phyloP scores from a whole-genome alignment of 441 rosid genomes.

The Breynia disticha region DNA sequence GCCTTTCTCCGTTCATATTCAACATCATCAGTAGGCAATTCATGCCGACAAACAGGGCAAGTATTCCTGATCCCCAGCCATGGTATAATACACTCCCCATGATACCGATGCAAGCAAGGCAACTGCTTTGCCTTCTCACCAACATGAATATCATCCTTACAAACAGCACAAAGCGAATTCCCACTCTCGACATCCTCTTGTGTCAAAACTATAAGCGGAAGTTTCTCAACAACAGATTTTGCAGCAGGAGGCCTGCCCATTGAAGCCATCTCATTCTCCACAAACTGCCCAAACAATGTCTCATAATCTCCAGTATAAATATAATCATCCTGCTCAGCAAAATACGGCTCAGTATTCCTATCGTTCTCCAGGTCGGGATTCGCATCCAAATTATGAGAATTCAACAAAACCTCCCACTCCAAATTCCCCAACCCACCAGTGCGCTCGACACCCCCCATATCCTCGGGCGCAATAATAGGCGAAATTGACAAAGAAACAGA shows the following conservation, averaged over 20 bases:
- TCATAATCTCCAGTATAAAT: slow-evolving; percentile 52
- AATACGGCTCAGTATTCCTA: slow-evolving; percentile 27
- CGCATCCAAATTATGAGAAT: slow-evolving; percentile 43
- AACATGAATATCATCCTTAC: slow-evolving; percentile 65
- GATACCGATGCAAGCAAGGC: slow-evolving; percentile 81
- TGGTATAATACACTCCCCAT: slow-evolving; percentile 66
- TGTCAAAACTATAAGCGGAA: slow-evolving; percentile 42
- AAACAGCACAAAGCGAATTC: slow-evolving; percentile 61
- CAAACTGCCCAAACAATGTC: slow-evolving; percentile 58
- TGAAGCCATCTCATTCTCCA: slow-evolving; percentile 39
- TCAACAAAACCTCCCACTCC: slow-evolving; percentile 77
- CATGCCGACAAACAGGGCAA: slow-evolving; percentile 91
- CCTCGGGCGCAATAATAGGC: slow-evolving; percentile 43
- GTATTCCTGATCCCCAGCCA: slow-evolving; percentile 82
- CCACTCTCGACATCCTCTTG: slow-evolving; percentile 39
- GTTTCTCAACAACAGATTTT: slow-evolving; percentile 45
- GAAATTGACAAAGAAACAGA: slow-evolving; percentile 41
- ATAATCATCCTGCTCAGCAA: slow-evolving; percentile 46
- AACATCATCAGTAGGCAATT: slow-evolving; percentile 72
- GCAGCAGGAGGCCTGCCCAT: slow-evolving; percentile 67
- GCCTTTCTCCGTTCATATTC: slow-evolving; percentile 61
- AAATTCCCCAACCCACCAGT: slow-evolving; percentile 34
- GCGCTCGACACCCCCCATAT: slow-evolving; percentile 30
- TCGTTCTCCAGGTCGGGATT: slow-evolving; percentile 31
- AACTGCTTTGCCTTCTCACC: slow-evolving; percentile 56